A percentile compares a stretch with the other conserved stretches of the same genome.
phyloP scores from a whole-genome alignment of 192 early-diverging fungal genomes.

The Coemansia sp. region DNA sequence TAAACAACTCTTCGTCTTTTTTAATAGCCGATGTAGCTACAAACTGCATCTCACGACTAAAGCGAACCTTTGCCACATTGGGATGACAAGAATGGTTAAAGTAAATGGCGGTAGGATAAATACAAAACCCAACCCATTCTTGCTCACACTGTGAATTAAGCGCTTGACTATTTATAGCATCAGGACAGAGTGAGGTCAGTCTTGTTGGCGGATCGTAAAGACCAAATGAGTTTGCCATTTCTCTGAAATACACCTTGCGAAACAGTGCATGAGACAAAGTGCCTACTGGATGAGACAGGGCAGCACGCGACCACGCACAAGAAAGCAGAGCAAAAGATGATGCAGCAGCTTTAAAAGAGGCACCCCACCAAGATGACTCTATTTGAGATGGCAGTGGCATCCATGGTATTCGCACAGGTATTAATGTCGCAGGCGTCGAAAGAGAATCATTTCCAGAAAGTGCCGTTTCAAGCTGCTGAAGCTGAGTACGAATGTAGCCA shows the following conservation, averaged over 20 bases:
- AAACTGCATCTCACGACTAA: conserved; percentile 55
- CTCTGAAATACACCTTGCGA: conserved; percentile 59
- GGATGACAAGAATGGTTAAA: conserved; percentile 71
- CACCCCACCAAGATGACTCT: conserved; percentile 25
- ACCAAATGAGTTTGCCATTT: conserved; percentile 71
- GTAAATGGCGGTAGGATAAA: conserved; percentile 64
- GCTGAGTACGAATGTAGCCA: conserved; percentile 17
- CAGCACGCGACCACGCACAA: conserved; percentile 17
- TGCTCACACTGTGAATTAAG: conserved; percentile 24
- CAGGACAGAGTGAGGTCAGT: not conserved
- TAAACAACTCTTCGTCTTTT: conserved; percentile 61
- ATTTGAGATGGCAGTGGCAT: conserved; percentile 16
- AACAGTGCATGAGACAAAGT: conserved; percentile 45
- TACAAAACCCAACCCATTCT: conserved; percentile 60
- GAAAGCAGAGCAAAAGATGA: conserved; percentile 24
- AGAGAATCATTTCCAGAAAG: not conserved
- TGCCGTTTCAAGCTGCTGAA: conserved; percentile 10
- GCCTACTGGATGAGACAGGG: not conserved
- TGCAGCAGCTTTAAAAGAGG: conserved; percentile 15
- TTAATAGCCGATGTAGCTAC: conserved; percentile 41
- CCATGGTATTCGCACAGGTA: conserved; percentile 27
- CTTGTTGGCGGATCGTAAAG: conserved; percentile 58
- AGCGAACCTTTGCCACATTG: conserved; percentile 56
- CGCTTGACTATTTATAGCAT: not conserved
- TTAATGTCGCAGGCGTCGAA: conserved; percentile 27